These are phyloP conservation scores for Mycena pura DNA, from an alignment of 768 basidiomycete genomes.

Conservation along the genomic window DNA sequence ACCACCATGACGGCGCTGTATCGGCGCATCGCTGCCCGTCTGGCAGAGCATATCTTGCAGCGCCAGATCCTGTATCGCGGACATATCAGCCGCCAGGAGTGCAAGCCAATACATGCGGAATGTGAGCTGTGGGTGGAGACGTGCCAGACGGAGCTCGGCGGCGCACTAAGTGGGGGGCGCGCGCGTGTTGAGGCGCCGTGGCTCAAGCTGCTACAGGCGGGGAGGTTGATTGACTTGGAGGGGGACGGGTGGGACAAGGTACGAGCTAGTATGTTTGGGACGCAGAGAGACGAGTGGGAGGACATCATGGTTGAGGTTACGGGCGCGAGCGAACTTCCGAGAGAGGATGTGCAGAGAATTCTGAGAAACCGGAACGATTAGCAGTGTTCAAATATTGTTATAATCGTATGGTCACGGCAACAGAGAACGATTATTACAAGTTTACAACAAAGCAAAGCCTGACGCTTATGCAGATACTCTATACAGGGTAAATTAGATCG, in stretches of 20 bases:
- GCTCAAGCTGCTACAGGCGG: conserved; percentile 74
- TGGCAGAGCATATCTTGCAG: conserved; percentile 83
- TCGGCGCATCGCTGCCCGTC: conserved; percentile 69
- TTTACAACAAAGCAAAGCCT: conserved; percentile 18
- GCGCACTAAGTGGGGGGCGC: conserved; percentile 50
- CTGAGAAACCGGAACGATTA: conserved; percentile 53
- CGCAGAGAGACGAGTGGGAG: conserved; percentile 59
- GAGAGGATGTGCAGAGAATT: conserved; percentile 66
- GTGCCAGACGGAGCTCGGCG: conserved; percentile 64
- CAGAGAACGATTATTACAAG: conserved; percentile 2
- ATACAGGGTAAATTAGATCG: conserved; percentile 35
- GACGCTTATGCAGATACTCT: too few species aligned
- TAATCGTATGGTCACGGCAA: too few species aligned
- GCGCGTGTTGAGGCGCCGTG: conserved; percentile 77
- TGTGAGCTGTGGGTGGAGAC: conserved; percentile 86
- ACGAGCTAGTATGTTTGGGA: conserved; percentile 55
- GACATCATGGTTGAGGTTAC: conserved; percentile 54
- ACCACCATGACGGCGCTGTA: conserved; percentile 69
- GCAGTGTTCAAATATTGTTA: neutral
- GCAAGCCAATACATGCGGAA: conserved; percentile 69
- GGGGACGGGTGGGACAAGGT: conserved; percentile 58
- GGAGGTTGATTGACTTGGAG: conserved; percentile 68
- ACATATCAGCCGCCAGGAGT: conserved; percentile 65
- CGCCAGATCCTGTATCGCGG: conserved; percentile 84
- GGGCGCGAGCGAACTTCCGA: conserved; percentile 65